Evolutionary conservation across 1,284 basidiomycete species (phyloP).

Genomic region (Caloboletus inedulis): DNA sequence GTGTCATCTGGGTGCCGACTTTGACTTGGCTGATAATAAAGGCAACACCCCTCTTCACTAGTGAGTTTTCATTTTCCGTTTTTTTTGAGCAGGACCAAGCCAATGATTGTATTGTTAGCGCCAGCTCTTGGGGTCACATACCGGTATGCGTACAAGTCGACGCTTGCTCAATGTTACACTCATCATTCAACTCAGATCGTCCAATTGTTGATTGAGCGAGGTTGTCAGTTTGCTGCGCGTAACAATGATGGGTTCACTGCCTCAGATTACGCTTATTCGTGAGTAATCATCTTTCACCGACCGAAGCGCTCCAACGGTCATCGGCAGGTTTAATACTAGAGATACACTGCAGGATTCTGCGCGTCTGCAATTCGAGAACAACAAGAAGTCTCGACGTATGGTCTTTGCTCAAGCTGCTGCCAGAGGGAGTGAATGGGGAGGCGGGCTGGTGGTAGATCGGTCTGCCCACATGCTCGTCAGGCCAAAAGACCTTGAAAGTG

Average conservation of each 20-base stretch:
- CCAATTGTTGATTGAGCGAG: constrained; percentile 83
- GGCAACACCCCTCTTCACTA: constrained; percentile 94
- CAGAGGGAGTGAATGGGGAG: constrained; percentile 57
- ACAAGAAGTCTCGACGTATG: constrained; percentile 67
- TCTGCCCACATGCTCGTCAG: constrained; percentile 43
- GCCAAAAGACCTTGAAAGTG: constrained; percentile 35
- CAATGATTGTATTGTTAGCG: constrained; percentile 43
- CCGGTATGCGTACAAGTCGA: constrained; percentile 43
- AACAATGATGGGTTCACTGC: constrained; percentile 92
- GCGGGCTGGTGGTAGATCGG: constrained; percentile 36
- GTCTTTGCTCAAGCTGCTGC: constrained; percentile 67
- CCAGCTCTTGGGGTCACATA: constrained; percentile 81
- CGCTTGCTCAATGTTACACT: constrained; percentile 13
- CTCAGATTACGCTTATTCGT: constrained; percentile 91
- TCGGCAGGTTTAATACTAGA: constrained; percentile 56
- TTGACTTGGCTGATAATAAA: constrained; percentile 83
- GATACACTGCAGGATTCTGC: constrained; percentile 77
- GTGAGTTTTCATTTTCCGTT: constrained; percentile 44
- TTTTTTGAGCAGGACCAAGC: constrained; percentile 9
- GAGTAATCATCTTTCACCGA: constrained; percentile 32
- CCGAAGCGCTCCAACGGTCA: constrained; percentile 12
- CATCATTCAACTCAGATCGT: constrained; percentile 55
- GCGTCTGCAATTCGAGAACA: constrained; percentile 68
- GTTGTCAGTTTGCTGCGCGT: constrained; percentile 75
- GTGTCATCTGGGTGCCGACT: constrained; percentile 83